These are phyloP conservation scores for Haplosporangium sp. DNA, from an alignment of 371 early-diverging fungal species.

Conservation along the genomic window DNA sequence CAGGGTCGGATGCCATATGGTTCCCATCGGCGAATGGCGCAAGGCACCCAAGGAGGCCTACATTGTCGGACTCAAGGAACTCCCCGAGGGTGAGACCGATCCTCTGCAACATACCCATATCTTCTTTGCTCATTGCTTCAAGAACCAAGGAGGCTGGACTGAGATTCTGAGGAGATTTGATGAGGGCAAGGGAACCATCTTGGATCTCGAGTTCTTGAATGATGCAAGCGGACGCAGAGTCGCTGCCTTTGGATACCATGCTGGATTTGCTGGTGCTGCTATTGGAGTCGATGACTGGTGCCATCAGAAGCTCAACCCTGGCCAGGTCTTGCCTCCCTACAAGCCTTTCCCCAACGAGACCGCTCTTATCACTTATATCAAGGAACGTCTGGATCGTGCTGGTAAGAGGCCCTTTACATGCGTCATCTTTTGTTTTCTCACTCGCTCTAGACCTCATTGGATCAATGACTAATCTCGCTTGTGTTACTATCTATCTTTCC, in stretches of 20 bases:
- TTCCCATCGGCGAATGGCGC: slow-evolving; percentile 84
- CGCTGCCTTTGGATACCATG: slow-evolving; percentile 97
- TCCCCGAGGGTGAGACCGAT: slow-evolving; percentile 92
- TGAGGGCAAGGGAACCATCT: slow-evolving; percentile 87
- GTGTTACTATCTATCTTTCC: neutral
- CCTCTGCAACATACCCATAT: slow-evolving; percentile 96
- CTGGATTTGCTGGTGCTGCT: slow-evolving; percentile 96
- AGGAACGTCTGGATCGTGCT: slow-evolving; percentile 75
- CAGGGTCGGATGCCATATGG: slow-evolving; percentile 86
- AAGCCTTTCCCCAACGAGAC: slow-evolving; percentile 89
- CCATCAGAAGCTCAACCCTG: slow-evolving; percentile 70
- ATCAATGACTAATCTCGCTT: slow-evolving; percentile 17
- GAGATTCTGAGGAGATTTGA: slow-evolving; percentile 88
- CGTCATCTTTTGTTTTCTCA: slow-evolving; percentile 1
- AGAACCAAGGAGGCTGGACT: slow-evolving; percentile 95
- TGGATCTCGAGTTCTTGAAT: slow-evolving; percentile 94
- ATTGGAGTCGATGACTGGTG: slow-evolving; percentile 94
- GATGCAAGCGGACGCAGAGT: slow-evolving; percentile 90
- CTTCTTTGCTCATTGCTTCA: slow-evolving; percentile 98
- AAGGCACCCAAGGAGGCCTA: slow-evolving; percentile 90
- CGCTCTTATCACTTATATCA: slow-evolving; percentile 78
- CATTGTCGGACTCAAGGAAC: slow-evolving; percentile 96
- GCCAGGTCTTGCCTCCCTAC: slow-evolving; percentile 73
- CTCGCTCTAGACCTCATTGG: neutral
- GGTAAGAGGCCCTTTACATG: slow-evolving; percentile 56